Base-by-base conservation (phyloP, 192 early-diverging fungal genomes). In the Podila minutissima region DNA sequence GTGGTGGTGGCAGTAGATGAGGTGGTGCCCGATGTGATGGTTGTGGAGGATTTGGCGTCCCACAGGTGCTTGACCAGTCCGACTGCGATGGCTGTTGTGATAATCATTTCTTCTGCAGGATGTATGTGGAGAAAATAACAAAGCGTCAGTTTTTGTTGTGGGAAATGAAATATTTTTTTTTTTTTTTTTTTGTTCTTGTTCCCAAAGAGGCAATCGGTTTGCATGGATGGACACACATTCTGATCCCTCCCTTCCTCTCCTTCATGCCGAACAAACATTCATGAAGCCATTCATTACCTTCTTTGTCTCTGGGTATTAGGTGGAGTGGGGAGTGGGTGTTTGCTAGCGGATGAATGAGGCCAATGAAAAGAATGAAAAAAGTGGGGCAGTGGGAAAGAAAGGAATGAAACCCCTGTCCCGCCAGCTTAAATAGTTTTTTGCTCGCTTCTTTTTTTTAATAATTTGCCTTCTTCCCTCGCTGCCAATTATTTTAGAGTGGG, bases 51-150 rank as follows among this genome's bases (percentile, higher is more conserved):
- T 55, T 55, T n/a, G 26, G 50, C 17, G 8, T 59, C 61, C 66
- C 72, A n/a, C 33, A 81, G 57, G 55, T 67, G 55, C 58, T 69
- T 81, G 71, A 65, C 63, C 20, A 73, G 35, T 13, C 37, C 37
- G 33, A 81, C 33, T 5, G 77, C 77, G 31, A 81, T 73, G 66
- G 77, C 77, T 9, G 29, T 28, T n/a, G 77, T 81, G 69, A 81
- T 81, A 67, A 81, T 81, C 77, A 81, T 81, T 11, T 66, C 41
- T 46, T 17, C 11, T 1, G 9, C 35, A 37, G 1, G n/a, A 49
- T 29, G 28, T 50, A 35, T 4, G 31, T 29, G 29, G 4, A 17
- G n/a, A 33, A 38, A n/a, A 13, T 31, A n/a, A 38, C 29, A 33
- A 38, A 22, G 11, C 5, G 28, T 20, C 26, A 46, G 64, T 29